Percentiles rank a stretch among this genome's conserved stretches.
phyloP scores from a whole-genome alignment of 2,329 filamentous ascomycete species.

The Fusarium musae region DNA sequence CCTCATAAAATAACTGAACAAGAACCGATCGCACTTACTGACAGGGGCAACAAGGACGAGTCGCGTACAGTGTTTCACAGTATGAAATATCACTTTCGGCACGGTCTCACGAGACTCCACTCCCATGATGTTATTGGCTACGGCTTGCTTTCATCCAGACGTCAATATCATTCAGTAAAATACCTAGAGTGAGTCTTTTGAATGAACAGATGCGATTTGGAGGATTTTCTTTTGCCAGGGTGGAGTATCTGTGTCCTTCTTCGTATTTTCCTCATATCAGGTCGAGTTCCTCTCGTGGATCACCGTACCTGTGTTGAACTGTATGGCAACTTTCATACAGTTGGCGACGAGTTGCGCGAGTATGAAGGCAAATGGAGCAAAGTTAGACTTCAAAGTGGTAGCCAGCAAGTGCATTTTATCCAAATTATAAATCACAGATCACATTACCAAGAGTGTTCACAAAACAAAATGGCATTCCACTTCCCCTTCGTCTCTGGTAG shows the following conservation, averaged over 20 bases:
- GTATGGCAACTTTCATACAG: not conserved
- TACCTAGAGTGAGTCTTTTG: not conserved
- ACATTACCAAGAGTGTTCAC: not conserved
- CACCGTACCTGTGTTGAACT: no score
- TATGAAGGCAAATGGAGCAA: not conserved
- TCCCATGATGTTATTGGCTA: not conserved
- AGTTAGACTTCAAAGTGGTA: not conserved
- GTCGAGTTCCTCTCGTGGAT: not conserved
- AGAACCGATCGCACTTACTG: conserved; percentile 3
- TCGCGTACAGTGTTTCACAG: conserved; percentile 15
- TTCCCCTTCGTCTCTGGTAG: not conserved
- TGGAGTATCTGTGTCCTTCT: not conserved
- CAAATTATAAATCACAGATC: no score
- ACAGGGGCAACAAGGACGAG: conserved; percentile 19
- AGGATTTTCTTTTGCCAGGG: not conserved
- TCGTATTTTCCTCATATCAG: not conserved
- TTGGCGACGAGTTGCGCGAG: not conserved
- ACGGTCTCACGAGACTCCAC: conserved; percentile 12
- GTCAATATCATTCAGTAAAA: not conserved
- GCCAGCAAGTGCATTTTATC: not conserved
- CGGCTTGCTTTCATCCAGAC: not conserved
- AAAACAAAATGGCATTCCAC: not conserved
- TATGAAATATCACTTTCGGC: rapidly evolving
- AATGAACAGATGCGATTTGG: not conserved
- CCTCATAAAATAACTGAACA: not conserved